Base-by-base conservation (phyloP, 129 eudicot species). In the Pulicaria dysenterica region DNA sequence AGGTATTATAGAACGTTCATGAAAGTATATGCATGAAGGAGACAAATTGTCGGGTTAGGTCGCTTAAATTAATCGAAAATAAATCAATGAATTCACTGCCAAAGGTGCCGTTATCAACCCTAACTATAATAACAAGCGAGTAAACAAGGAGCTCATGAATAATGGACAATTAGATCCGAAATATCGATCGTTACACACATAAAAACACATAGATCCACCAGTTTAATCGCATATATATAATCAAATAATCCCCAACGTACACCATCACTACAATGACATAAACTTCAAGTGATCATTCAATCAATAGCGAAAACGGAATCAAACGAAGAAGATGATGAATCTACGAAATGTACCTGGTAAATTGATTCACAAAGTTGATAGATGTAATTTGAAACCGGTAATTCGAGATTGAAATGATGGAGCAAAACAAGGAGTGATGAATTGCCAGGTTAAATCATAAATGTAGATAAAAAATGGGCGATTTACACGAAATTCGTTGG, bases 401-500 rank as follows among this genome's bases (percentile, higher is more conserved):
- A 61, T 48, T 9, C 4, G 11, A 8, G 62, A 53, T 70, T 16
- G 11, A 53, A 69, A 69, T 3, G 40, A 76, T 67, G 69, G 59
- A 58, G 66, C 42, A 75, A 64, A 66, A 66, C 58, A 76, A 67
- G 75, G 69, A 71, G 12, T 44, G 73, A 75, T 55, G 66, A 75
- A 64, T 34, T 50, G 69, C 36, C 64, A 54, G 78, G 48, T 63
- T 74, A 74, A 77, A 68, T 75, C 67, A 75, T 67, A 67, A 57
- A 76, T 67, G 75, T 68, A 67, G 81, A 76, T 58, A 62, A 68
- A 76, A 17, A 44, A 3, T 48, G 81, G 81, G 63, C 81, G 75
- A 77, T 58, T 69, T 77, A 8, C 45, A 77, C 74, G 81, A 48
- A 58, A 77, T 77, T 63, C 74, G 43, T 69, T 58, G 70, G 70